Evolutionary conservation across 164 flowering plant genomes (phyloP), one percentile per base, ranked within the genome.

Genomic region (Nymphaea thermarum): DNA sequence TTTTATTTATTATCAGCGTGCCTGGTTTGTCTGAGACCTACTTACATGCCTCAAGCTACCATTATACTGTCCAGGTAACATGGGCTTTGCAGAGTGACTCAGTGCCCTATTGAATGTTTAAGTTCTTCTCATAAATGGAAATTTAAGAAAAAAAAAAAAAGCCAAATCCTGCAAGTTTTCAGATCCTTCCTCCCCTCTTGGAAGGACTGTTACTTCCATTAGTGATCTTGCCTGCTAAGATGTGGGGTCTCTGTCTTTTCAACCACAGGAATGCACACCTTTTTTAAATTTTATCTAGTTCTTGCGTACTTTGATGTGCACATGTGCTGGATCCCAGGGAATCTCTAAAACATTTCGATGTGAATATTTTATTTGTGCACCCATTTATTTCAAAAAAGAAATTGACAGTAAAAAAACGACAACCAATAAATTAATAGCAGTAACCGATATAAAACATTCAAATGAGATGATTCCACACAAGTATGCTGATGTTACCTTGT

Each of bases 131-230:
- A 15, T 51, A 3, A 51, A 51, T 8, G 57, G 8, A 51, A 51
- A 51, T 51, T 25, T 25, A 25, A 25, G 36, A 1, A 1, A 1
- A 51, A 51, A 8, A 8, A 15, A 51, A 15, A 51, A 51, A 10
- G 3, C 5, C 57, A 51, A 51, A 8, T 51, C 0, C 57, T 15
- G 14, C 12, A 15, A 51, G 43, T 6, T 36, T 65, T 64, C 67
- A 36, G 65, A 60, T 66, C 73, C 64, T 70, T 70, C 68, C 73
- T 43, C 36, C 43, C 60, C 68, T 71, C 68, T 71, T 72, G 74
- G 70, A 67, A 42, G 42, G 14, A 6, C 68, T 66, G 68, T 71
- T 68, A 71, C 61, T 45, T 71, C 65, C 68, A 51, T 51, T 10
- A 5, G 11, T 10, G 11, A 45, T 5, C 53, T 45, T 5, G 7